Base-by-base conservation (phyloP, 306 rosid species). In the Oxytropis ochrocephala region DNA sequence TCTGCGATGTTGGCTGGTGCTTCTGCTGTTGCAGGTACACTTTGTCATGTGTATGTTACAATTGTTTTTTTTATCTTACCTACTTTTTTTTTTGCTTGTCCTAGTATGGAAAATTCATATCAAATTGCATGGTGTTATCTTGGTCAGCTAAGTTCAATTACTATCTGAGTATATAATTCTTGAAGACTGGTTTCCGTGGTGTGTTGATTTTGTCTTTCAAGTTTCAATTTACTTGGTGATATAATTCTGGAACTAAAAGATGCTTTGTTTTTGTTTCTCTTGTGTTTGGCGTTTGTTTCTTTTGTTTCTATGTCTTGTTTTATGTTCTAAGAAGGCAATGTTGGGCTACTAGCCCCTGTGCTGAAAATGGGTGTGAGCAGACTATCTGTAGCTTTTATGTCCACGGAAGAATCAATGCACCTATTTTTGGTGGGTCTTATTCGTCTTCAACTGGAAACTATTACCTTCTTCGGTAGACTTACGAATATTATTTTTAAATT, bases 311-410 rank as follows among this genome's bases (percentile, higher is more conserved):
- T 94, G 97, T 94, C 87, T 79, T 85, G 88, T 94, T 84, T 74
- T 86, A 81, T 91, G 87, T 80, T 90, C 90, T 87, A 80, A 94
- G 99, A 94, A 87, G 99, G 91, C 97, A 91, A 94, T 91, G 95
- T 90, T 85, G 97, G 96, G 90, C 91, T 85, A 90, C 95, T 94
- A 84, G 97, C 94, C 98, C 98, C 97, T 94, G 96, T 88, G 98
- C 94, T 90, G 97, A 88, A 95, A 88, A 91, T 87, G 97, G 97
- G 91, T 84, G 96, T 94, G 99, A 89, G 97, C 99, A 80, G 99
- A 88, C 95, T 56, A 61, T 87, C 99, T 88, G 95, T 94, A 87
- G 99, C 99, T 94, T 88, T 94, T 82, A 88, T 88, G 85, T 85
- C 87, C 97, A 84, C 78, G 97, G 93, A 91, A 91, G 97, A 84